Conservation (phyloP, 2,329 filamentous ascomycete species). For the Nothophoma quercina region DNA sequence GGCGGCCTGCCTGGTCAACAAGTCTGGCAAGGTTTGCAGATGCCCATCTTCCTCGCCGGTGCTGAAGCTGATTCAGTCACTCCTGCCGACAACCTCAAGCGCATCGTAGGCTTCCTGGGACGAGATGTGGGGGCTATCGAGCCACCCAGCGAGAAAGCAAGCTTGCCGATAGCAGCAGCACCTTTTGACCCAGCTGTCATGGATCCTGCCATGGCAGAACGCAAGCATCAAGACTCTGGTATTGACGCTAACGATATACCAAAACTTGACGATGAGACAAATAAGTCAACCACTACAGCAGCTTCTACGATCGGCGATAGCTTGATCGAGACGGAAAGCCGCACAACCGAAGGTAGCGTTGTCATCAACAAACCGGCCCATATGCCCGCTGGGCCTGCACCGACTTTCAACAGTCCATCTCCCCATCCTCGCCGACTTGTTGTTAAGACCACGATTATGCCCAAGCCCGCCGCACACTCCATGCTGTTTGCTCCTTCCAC, state of each 20-base stretch:
- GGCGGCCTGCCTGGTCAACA: conserved; percentile 74
- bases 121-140: conserved; percentile 46
- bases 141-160: conserved; percentile 44
- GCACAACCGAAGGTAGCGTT: conserved; percentile 46
- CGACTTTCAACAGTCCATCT: conserved; percentile 22
- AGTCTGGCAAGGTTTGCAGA: conserved; percentile 74
- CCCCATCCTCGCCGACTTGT: conserved; percentile 49
- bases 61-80: conserved; percentile 81
- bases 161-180: conserved; percentile 59
- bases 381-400: conserved; percentile 2
- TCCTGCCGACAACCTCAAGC: conserved; percentile 72
- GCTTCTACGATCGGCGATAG: conserved; percentile 27
- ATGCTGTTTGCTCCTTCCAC: conserved; percentile 81
- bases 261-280: conserved; percentile 25
- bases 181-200: conserved; percentile 52
- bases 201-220: conserved; percentile 29
- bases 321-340: conserved; percentile 24
- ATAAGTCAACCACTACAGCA: conserved; percentile 23
- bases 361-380: conserved; percentile 22
- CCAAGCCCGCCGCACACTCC: conserved; percentile 80
- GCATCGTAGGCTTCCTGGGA: conserved; percentile 63
- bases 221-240: conserved; percentile 46
- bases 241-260: conserved; percentile 42
- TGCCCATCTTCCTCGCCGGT: conserved; percentile 80
- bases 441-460: conserved; percentile 75